Evolutionary conservation across 2,329 filamentous ascomycete species (phyloP), one percentile per base, ranked within the genome.

Genomic region (Colletotrichum abscissum): DNA sequence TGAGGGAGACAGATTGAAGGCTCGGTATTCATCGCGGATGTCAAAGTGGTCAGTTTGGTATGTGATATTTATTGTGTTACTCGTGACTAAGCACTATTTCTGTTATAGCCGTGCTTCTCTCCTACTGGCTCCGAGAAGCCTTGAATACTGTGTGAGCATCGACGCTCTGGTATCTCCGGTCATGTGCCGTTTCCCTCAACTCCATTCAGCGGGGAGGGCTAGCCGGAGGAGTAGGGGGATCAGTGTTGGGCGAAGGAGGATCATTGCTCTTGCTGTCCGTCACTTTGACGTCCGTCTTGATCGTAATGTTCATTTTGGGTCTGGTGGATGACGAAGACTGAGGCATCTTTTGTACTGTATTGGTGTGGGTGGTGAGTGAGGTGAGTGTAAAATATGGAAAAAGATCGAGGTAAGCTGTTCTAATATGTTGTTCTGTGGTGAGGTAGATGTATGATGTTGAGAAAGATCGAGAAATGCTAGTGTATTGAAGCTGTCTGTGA

Each of bases 221-320:
- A 49, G 66, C 66, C 2, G 57, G 62, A 33, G 67, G 67, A 19
- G 60, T 69, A 16, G 67, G 28, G 14, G 38, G 62, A 8, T 69
- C 62, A 5, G 52, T 69, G 49, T 38, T 49, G 9, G 67, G 67
- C 4, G 67, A 69, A 14, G 67, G 52, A 14, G 67, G 67, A 28
- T 30, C 35, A 12, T 49, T 65, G 60, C 42, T 38, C 16, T 30
- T 22, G 28, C 26, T 65, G 54, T 54, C 38, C 16, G 52, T 49
- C 38, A 65, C 56, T 12, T 26, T 46, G 55, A n/a, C 26, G 33
- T 24, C 8, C 22, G n/a, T 11, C 4, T 35, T 52, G 16, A 28
- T 28, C 22, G 24, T 28, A n/a, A 9, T 16, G 26, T 5, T 14
- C 24, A 26, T 33, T 5, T 33, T 35, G n/a, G 33, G 42, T 33